Evolutionary conservation across 495 filamentous ascomycete species (phyloP), one percentile per base, ranked within the genome.

Genomic region (Lindgomyces ingoldianus): DNA sequence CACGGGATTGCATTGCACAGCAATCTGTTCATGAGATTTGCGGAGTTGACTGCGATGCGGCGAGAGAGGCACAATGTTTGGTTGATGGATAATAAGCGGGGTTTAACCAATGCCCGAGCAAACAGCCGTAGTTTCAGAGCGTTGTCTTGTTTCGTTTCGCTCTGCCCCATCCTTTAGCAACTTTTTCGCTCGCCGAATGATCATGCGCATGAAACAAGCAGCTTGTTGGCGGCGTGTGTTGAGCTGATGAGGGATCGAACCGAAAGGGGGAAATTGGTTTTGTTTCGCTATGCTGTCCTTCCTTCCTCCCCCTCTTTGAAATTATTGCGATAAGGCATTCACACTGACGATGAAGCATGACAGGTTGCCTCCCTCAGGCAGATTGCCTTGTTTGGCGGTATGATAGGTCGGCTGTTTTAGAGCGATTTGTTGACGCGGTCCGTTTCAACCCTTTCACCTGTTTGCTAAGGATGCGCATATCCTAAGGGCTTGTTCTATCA

Each of bases 251-350:
- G 4, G 3, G 12, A 27, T n/a, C n/a, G 49, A 29, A 39, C 14
- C 14, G 30, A 19, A 55, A 41, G 51, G 51, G 51, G 30, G n/a
- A 55, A 30, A 55, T 41, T 36, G 39, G 51, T 55, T 55, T 55
- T 27, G 51, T 55, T 55, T 55, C 51, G 30, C 9, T 24, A 55
- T 55, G 51, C 51, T 8, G 4, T 1, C 25, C 14, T 36, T 18
- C 24, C 3, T 53, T 36, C 26, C 18, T 41, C 41, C 30, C 24
- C 22, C 29, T 16, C 51, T 12, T 39, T 4, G 21, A 26, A 3
- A 11, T 18, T 18, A 50, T 6, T 53, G 49, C 4, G 47, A 2
- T 52, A n/a, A 8, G 4, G 44, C 14, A 4, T 47, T 19, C 16
- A 47, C 44, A 39, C 33, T 14, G 33, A 39, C 14, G 33, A 39